Base-by-base conservation (phyloP, 2,329 filamentous ascomycete genomes). In the Mollisia scopiformis region DNA sequence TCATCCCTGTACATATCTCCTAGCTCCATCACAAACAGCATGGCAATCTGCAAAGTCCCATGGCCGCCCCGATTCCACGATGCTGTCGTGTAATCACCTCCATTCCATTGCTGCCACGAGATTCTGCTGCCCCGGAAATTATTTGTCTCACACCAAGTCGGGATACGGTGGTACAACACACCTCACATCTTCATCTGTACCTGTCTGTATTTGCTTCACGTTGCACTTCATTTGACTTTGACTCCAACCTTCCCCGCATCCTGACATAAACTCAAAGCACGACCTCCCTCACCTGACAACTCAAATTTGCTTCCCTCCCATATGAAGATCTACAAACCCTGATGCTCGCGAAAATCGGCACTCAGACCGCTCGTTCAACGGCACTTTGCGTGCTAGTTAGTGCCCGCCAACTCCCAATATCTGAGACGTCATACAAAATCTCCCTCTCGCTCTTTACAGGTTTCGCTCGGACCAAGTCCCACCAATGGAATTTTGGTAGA, bases 41-140 rank as follows among this genome's bases (percentile, higher is more conserved):
- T 56, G 54, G 54, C 39, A 56, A 56, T 35, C 39, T 56, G 39
- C 23, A 51, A 31, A 51, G 28, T 33, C 13, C 49, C 49, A 51
- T 51, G 16, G 6, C 39, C 28, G n/a, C n/a, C n/a, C n/a, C n/a
- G n/a, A n/a, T n/a, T n/a, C n/a, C n/a, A n/a, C n/a, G n/a, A n/a
- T 27, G 43, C 21, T n/a, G 25, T 27, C 8, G 43, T 11, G 23
- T 43, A 43, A 23, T n/a, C n/a, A n/a, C n/a, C n/a, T n/a, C n/a
- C n/a, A n/a, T n/a, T n/a, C n/a, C n/a, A n/a, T n/a, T n/a, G n/a
- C n/a, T n/a, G n/a, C n/a, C n/a, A n/a, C n/a, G n/a, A n/a, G n/a
- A n/a, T n/a, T n/a, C n/a, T n/a, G n/a, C n/a, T n/a, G n/a, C n/a
- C n/a, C n/a, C n/a, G n/a, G n/a, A n/a, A n/a, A n/a, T n/a, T n/a